Base-by-base conservation (phyloP, 768 basidiomycete genomes). In the Cantharellus anzutake region DNA sequence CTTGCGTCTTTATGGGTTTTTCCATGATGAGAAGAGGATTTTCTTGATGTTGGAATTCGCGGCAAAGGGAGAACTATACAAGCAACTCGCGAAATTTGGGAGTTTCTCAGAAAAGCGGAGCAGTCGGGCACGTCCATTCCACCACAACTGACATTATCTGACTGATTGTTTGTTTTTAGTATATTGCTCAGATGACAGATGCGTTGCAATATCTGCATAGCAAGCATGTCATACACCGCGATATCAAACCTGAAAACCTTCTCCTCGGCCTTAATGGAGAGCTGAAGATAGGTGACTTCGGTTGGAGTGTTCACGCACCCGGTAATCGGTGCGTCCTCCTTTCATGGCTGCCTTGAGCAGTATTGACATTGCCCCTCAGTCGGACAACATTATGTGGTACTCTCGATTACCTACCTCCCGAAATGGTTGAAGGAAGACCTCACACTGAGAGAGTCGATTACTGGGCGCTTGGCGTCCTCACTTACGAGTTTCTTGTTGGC, bases 21-120 rank as follows among this genome's bases (percentile, higher is more conserved):
- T 98, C 75, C 92, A 98, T 73, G 96, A 99, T 70, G 83, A 87
- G 68, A 93, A 94, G 68, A 84, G 94, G 34, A 96, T 99, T 65
- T 97, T 97, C 72, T 77, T 98, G 61, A 94, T 98, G 83, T 81
- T 98, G 66, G 96, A 99, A 68, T 98, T 96, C 68, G 94, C 93
- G 0, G 92, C 85, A 56, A 89, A 92, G 66, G 96, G 96, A 39
- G 96, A 99, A 70, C 76, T 99, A 56, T 98, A 98, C 75, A 94
- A 88, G 71, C 92, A 97, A 65, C 79, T 99, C 58, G 82, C 81
- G 65, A 90, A 90, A 69, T 74, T 80, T 57, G 86, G 89, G 7
- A 76, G 77, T 63, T 99, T 98, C 73, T 81, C 83, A 16, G 96
- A 98, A 75, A 83, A 82, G 67, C 76, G 91, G 39, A 86, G 84